A percentile compares a stretch with the other conserved stretches of the same genome.
Conservation (phyloP, 768 basidiomycete species). For the Sistotremastrum suecicum region DNA sequence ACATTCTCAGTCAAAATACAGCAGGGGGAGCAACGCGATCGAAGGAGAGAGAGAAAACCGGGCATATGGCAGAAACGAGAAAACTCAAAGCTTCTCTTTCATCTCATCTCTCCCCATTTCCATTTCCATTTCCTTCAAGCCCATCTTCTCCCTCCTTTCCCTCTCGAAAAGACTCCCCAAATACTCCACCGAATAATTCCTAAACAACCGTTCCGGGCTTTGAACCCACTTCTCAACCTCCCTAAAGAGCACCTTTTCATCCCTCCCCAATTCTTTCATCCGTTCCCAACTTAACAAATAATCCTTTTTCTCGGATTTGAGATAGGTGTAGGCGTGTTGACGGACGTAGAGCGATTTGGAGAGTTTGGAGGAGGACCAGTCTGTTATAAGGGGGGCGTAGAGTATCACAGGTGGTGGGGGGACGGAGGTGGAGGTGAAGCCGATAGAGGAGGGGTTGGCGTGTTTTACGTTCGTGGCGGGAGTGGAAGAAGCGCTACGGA, state of each 20-base stretch:
- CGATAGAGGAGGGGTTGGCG: no score
- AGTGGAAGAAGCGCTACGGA: no score
- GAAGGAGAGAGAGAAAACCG: no score
- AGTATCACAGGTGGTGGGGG: slow-evolving; percentile 6
- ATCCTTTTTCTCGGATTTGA: slow-evolving; percentile 11
- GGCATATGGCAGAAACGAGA: no score
- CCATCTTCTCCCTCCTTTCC: background rate
- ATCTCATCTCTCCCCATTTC: no score
- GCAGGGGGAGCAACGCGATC: no score
- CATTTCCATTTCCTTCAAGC: no score
- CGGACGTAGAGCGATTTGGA: slow-evolving; percentile 19
- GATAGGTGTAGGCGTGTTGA: slow-evolving; percentile 14
- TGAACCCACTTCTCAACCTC: slow-evolving; percentile 15
- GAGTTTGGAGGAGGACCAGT: slow-evolving; percentile 18
- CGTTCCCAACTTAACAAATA: slow-evolving; percentile 14
- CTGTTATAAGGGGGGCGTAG: slow-evolving; percentile 14
- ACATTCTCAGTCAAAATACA: no score
- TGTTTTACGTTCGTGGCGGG: no score
- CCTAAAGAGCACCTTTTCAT: slow-evolving; percentile 10
- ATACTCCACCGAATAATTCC: slow-evolving; percentile 10
- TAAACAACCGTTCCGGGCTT: slow-evolving; percentile 9
- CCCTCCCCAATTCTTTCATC: slow-evolving; percentile 15
- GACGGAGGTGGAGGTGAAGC: no score
- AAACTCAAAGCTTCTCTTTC: no score
- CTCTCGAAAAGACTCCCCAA: slow-evolving; percentile 7